Conservation (phyloP, 495 filamentous ascomycete species). For the Massariosphaeria phaeospora region DNA sequence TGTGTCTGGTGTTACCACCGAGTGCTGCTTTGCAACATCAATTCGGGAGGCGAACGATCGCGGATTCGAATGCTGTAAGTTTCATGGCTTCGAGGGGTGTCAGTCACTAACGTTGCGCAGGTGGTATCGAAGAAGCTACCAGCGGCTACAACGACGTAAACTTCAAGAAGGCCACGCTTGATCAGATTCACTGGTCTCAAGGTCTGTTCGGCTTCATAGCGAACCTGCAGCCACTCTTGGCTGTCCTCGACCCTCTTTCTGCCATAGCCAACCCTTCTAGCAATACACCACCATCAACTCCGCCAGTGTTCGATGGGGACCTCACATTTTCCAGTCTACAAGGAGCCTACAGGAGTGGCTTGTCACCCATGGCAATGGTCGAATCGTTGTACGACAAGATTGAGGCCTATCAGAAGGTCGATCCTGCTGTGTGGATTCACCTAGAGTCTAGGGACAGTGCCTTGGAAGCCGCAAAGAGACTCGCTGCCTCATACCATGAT, state of each 20-base stretch:
- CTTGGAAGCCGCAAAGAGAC: slow-evolving; percentile 43
- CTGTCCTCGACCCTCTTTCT: slow-evolving; percentile 26
- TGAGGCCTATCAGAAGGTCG: slow-evolving; percentile 42
- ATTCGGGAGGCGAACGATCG: slow-evolving; percentile 39
- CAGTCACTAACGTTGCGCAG: slow-evolving; percentile 26
- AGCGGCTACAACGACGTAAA: slow-evolving; percentile 42
- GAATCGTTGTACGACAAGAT: slow-evolving; percentile 35
- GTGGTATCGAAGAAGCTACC: slow-evolving; percentile 45
- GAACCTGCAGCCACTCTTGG: slow-evolving; percentile 38
- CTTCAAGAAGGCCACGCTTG: slow-evolving; percentile 43
- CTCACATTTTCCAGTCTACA: slow-evolving; percentile 40
- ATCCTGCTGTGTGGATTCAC: slow-evolving; percentile 55
- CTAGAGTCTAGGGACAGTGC: slow-evolving; percentile 42
- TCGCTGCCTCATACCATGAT: slow-evolving; percentile 45
- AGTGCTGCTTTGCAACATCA: slow-evolving; percentile 38
- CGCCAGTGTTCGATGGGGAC: slow-evolving; percentile 43
- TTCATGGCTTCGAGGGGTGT: slow-evolving; percentile 32
- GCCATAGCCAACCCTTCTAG: background rate
- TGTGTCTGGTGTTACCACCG: slow-evolving; percentile 37
- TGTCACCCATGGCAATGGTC: slow-evolving; percentile 45
- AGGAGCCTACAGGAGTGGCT: slow-evolving; percentile 40
- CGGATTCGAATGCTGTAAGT: slow-evolving; percentile 40
- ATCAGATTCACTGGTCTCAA: slow-evolving; percentile 47
- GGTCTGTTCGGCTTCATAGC: slow-evolving; percentile 51
- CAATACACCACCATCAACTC: slow-evolving; percentile 37